Evolutionary conservation across 495 filamentous ascomycete genomes (phyloP).

Genomic region (Hypoxylon lenormandii): DNA sequence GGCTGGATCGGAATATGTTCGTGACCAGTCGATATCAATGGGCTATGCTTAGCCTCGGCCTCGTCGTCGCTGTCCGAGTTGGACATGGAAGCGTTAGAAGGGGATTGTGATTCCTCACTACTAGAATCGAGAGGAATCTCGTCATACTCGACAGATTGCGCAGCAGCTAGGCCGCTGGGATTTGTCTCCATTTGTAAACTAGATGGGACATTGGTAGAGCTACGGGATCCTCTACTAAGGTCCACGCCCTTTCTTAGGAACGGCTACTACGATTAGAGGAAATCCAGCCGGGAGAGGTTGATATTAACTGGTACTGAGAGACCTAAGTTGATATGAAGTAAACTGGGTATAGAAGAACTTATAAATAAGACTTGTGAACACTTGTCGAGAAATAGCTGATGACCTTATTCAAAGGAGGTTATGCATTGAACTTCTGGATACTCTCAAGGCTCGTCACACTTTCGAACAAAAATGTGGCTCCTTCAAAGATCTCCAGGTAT

Average conservation of each 20-base stretch:
- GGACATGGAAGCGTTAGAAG: constrained; percentile 38
- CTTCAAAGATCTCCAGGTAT: constrained; percentile 26
- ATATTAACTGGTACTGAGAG: constrained; percentile 19
- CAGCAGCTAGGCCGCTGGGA: background rate
- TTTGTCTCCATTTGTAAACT: background rate
- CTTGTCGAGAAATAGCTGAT: constrained; percentile 32
- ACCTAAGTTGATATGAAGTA: background rate
- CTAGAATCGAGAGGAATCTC: constrained; percentile 38
- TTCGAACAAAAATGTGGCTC: constrained; percentile 41
- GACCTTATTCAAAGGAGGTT: constrained; percentile 1
- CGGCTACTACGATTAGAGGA: constrained; percentile 6
- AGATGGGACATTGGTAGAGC: constrained; percentile 6
- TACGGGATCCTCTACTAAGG: constrained; percentile 1
- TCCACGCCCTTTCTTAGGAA: constrained; percentile 8
- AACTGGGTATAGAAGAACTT: constrained; percentile 6
- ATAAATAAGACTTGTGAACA: constrained; percentile 18
- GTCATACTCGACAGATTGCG: constrained; percentile 29
- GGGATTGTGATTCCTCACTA: constrained; percentile 29
- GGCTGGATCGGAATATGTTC: constrained; percentile 22
- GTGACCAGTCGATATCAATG: constrained; percentile 24
- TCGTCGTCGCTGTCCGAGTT: constrained; percentile 12
- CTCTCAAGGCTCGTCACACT: constrained; percentile 46
- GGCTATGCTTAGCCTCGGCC: constrained; percentile 7
- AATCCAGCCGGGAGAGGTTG: constrained; percentile 13
- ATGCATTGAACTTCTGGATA: constrained; percentile 2